Percentiles rank a stretch among this genome's conserved stretches.
phyloP scores from a whole-genome alignment of 2,329 filamentous ascomycete genomes.

The Ceratocystis ficicola region DNA sequence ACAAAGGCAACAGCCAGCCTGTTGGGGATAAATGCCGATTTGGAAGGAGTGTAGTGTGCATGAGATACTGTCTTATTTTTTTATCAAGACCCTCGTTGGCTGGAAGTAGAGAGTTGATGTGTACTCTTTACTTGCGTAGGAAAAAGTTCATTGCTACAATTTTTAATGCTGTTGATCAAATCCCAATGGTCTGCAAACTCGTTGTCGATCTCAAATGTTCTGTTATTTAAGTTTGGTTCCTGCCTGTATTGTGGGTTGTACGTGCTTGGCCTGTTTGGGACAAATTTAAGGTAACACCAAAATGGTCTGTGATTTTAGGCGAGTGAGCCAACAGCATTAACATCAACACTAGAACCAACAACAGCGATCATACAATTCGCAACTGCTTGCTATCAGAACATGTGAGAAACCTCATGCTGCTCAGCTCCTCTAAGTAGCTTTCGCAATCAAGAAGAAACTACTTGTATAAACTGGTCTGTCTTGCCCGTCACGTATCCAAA shows the following conservation, averaged over 20 bases:
- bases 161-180: not conserved
- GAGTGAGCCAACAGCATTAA: not conserved
- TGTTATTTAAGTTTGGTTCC: not conserved
- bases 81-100: not conserved
- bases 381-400: not conserved
- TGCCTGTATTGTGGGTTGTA: not conserved
- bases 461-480: too few species aligned
- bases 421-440: not conserved
- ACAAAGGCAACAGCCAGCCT: not conserved
- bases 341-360: not conserved
- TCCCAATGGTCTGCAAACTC: not conserved
- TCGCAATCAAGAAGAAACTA: not conserved
- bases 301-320: not conserved
- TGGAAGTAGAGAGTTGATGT: not conserved
- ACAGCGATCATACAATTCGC: not conserved
- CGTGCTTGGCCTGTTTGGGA: not conserved
- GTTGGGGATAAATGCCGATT: not conserved
- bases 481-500: too few species aligned
- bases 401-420: not conserved
- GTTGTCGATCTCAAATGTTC: constrained; percentile 3
- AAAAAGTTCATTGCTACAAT: not conserved
- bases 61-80: too few species aligned
- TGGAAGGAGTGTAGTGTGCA: too few species aligned
- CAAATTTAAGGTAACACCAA: constrained; percentile 7
- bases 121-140: not conserved